Percentiles rank a stretch among this genome's conserved stretches.
phyloP scores from a whole-genome alignment of 257 asterid genomes.

The Penstemon davidsonii region DNA sequence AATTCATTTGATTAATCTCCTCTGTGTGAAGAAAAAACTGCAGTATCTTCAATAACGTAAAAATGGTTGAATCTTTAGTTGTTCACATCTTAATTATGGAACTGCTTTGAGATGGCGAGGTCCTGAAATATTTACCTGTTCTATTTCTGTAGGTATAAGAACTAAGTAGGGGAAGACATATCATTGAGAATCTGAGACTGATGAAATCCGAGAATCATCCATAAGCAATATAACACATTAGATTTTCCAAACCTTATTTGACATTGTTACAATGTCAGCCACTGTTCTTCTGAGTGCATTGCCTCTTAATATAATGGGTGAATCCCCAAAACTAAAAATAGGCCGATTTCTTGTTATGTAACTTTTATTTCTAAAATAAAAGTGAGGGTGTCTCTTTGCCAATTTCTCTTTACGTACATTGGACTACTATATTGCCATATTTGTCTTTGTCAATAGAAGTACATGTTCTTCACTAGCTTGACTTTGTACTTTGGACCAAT shows the following conservation, averaged over 20 bases:
- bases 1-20: not conserved
- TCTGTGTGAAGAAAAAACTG: conserved; percentile 1
- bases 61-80: not conserved
- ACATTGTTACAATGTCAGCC: not conserved
- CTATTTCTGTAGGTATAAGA: not conserved
- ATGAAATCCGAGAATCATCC: not conserved
- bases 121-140: not conserved
- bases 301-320: conserved; percentile 8
- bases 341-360: not conserved
- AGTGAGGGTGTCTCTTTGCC: conserved; percentile 3
- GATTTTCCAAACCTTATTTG: not conserved
- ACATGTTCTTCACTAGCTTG: conserved; percentile 1
- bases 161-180: not conserved
- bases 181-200: not conserved
- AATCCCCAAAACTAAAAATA: not conserved
- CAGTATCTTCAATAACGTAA: conserved; percentile 16
- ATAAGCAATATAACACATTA: not conserved
- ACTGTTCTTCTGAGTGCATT: not conserved
- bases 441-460: not conserved
- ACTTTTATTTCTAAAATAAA: conserved; percentile 18
- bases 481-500: conserved; percentile 9
- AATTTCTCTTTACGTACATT: not conserved
- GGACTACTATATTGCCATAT: not conserved
- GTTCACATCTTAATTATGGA: not conserved
- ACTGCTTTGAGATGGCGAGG: conserved; percentile 2